A percentile compares a stretch with the other conserved stretches of the same genome.
phyloP scores from a whole-genome alignment of 2,329 filamentous ascomycete species.

The Alternaria brassicicola region DNA sequence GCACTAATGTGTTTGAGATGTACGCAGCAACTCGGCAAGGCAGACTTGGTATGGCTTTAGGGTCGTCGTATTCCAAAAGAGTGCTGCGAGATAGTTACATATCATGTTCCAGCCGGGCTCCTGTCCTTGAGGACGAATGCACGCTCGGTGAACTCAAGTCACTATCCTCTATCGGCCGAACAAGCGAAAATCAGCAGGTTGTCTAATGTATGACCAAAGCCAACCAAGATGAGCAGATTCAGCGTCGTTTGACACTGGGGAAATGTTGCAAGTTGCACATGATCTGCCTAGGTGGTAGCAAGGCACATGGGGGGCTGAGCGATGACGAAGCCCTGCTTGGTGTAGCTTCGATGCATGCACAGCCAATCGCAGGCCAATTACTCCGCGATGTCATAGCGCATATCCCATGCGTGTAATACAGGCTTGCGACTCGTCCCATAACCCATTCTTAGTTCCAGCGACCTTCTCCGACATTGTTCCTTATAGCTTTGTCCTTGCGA shows the following conservation, averaged over 20 bases:
- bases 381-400: slow-evolving; percentile 19
- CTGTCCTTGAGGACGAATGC: neutral
- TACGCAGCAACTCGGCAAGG: neutral
- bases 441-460: neutral
- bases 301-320: slow-evolving; percentile 2
- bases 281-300: slow-evolving; percentile 7
- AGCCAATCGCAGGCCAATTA: slow-evolving; percentile 15
- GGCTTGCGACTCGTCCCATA: slow-evolving; percentile 7
- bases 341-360: slow-evolving; percentile 2
- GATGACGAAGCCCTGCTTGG: slow-evolving; percentile 20
- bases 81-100: neutral
- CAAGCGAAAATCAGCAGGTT: neutral
- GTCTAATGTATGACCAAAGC: neutral
- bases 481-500: neutral
- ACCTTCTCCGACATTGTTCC: neutral
- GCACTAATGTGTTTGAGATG: neutral
- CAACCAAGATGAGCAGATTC: neutral
- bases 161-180: neutral
- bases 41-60: neutral
- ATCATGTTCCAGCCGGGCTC: neutral
- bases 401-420: slow-evolving; percentile 5
- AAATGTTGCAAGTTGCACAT: neutral
- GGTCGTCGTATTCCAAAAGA: neutral
- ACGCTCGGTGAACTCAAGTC: neutral
- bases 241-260: neutral